phyloP scores from a whole-genome alignment of 2,329 filamentous ascomycete species.

The Paecilomyces variotii region DNA sequence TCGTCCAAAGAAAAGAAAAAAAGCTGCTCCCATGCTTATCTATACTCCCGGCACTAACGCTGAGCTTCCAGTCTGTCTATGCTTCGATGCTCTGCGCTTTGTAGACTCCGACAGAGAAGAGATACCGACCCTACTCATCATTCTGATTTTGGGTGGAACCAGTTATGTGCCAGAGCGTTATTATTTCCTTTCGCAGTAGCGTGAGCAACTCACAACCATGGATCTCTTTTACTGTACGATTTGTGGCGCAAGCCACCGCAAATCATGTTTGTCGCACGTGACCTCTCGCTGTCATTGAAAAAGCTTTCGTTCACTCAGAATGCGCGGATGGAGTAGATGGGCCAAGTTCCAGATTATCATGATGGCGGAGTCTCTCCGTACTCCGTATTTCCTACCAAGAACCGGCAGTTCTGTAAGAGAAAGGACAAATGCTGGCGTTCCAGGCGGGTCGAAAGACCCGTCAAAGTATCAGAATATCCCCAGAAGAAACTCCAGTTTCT shows the following conservation, averaged over 20 bases:
- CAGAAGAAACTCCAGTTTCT: too few species aligned
- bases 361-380: not conserved
- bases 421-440: not conserved
- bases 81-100: not conserved
- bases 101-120: not conserved
- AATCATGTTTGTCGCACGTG: not conserved
- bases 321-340: not conserved
- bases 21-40: not conserved
- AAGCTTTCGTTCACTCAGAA: not conserved
- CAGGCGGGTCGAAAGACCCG: not conserved
- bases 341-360: not conserved
- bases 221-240: not conserved
- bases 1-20: not conserved
- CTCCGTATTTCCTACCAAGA: not conserved
- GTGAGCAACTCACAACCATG: not conserved
- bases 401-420: not conserved
- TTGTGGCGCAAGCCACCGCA: not conserved
- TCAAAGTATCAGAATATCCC: not conserved
- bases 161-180: not conserved
- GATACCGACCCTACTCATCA: not conserved
- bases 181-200: not conserved
- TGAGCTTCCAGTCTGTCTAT: not conserved
- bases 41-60: not conserved
- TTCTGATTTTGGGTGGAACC: not conserved
- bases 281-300: not conserved